These are phyloP conservation scores for Teratosphaeria destructans DNA, from an alignment of 2,329 filamentous ascomycete species.

Conservation along the genomic window DNA sequence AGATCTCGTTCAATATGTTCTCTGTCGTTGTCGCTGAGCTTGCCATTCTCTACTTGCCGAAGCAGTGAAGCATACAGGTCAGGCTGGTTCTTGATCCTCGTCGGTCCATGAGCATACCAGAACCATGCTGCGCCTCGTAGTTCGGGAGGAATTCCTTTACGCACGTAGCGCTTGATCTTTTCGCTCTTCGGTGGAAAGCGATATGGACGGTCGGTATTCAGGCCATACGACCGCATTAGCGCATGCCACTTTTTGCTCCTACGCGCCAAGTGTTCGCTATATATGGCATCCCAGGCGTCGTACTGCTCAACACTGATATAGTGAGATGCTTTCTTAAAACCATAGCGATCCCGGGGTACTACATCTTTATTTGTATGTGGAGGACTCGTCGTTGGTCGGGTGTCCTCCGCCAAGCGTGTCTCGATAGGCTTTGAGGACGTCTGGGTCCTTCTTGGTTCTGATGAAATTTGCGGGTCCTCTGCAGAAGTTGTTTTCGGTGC, in stretches of 20 bases:
- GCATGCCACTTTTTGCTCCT: slow-evolving; percentile 72
- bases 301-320: slow-evolving; percentile 69
- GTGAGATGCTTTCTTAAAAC: slow-evolving; percentile 80
- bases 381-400: not conserved
- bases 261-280: slow-evolving; percentile 63
- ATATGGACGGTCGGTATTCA: slow-evolving; percentile 61
- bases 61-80: slow-evolving; percentile 68
- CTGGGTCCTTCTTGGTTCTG: not conserved
- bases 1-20: slow-evolving; percentile 92
- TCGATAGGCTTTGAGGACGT: not conserved
- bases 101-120: slow-evolving; percentile 82
- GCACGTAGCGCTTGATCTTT: slow-evolving; percentile 80
- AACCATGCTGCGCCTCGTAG: slow-evolving; percentile 97
- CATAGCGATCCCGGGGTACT: slow-evolving; percentile 65
- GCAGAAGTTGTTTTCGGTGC: slow-evolving; percentile 7
- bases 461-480: slow-evolving; percentile 3
- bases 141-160: slow-evolving; percentile 87
- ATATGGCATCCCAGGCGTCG: slow-evolving; percentile 67
- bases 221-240: slow-evolving; percentile 64
- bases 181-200: slow-evolving; percentile 70
- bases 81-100: slow-evolving; percentile 62
- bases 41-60: slow-evolving; percentile 50
- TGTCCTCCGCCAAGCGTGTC: not conserved
- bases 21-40: slow-evolving; percentile 58
- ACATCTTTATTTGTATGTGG: not conserved